phyloP scores from a whole-genome alignment of 2,329 filamentous ascomycete species.

The Sporothrix luriei region DNA sequence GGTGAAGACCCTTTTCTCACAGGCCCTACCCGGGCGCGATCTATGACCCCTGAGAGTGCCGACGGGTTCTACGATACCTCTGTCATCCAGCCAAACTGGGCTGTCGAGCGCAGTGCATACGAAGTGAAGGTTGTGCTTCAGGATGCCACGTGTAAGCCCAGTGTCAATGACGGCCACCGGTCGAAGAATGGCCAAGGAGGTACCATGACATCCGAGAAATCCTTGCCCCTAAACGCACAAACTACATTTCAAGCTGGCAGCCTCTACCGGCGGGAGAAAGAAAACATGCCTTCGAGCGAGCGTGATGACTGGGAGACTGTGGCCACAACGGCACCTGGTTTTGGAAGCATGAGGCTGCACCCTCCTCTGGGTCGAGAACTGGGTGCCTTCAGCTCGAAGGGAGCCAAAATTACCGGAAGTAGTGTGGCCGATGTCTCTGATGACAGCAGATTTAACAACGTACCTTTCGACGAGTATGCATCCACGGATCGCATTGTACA shows the following conservation, averaged over 20 bases:
- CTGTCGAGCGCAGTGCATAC: constrained; percentile 28
- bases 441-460: constrained; percentile 32
- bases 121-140: constrained; percentile 38
- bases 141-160: constrained; percentile 18
- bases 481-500: constrained; percentile 41
- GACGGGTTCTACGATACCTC: constrained; percentile 33
- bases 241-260: background rate
- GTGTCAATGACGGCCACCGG: background rate
- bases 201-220: background rate
- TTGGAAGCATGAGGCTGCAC: constrained; percentile 36
- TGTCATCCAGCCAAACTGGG: constrained; percentile 33
- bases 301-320: constrained; percentile 49
- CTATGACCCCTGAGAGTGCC: constrained; percentile 29
- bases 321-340: constrained; percentile 41
- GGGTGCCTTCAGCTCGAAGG: constrained; percentile 24
- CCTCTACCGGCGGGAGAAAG: background rate
- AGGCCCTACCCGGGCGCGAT: constrained; percentile 16
- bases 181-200: background rate
- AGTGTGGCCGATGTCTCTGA: constrained; percentile 54
- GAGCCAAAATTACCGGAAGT: constrained; percentile 42
- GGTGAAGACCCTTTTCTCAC: constrained; percentile 18
- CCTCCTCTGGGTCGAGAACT: background rate
- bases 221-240: background rate
- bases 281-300: constrained; percentile 38
- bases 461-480: constrained; percentile 36